Base-by-base conservation (phyloP, 805 yeast species). In the Kluyveromyces lactis region DNA sequence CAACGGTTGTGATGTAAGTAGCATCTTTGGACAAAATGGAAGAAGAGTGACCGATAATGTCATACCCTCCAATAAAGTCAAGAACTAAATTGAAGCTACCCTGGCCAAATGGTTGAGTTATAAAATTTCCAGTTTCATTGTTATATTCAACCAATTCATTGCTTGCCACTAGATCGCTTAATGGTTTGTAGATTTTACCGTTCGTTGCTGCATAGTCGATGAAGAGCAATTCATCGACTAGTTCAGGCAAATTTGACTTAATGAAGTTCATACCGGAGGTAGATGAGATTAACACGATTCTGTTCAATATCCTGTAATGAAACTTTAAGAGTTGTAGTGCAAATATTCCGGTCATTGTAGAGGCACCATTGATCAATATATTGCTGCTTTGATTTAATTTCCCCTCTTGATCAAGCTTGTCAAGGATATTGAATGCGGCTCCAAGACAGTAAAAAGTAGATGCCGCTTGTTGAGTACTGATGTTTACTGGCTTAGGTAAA, bases 321-420 rank as follows among this genome's bases (percentile, higher is more conserved):
- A 68, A 51, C 53, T 73, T 79, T 15, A 79, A 71, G 19, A 84
- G 50, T 54, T 81, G 87, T 26, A 77, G 66, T 4, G 72, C 70
- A 59, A 67, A 70, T 43, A 75, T 58, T 2, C 92, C 95, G 8
- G 82, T 84, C n/a, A 79, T 67, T 1, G 94, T 75, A 2, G 85
- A 78, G 13, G 83, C 94, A 39, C 95, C 95, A 44, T 83, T 68
- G 31, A 86, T 66, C 33, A 84, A 64, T 2, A 85, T 72, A 41
- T 70, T 72, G 1, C 75, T 60, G 8, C 65, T 64, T 3, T 62
- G 59, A 28, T 66, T 67, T 47, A 61, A 19, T 47, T 49, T 41
- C 31, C 36, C 51, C 43, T 44, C 51, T 45, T 45, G 36, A 45
- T 52, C 38, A 30, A 60, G 33, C 27, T 42, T 48, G 40, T 60